Evolutionary conservation across 257 asterid genomes (phyloP), one percentile per base, ranked within the genome.

Genomic region (Capsicum rhomboideum): DNA sequence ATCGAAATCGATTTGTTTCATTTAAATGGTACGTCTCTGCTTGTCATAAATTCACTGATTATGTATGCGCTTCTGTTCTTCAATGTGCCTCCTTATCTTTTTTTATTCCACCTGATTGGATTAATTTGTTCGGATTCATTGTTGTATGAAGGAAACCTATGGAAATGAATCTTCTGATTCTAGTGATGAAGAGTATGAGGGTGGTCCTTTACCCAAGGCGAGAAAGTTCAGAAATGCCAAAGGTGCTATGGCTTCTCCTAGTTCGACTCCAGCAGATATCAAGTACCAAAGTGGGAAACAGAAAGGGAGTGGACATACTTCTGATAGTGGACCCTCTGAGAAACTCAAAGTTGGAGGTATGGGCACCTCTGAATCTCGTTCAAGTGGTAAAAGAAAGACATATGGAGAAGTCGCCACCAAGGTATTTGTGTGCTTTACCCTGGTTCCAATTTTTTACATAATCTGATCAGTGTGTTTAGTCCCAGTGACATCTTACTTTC

Each of bases 171-270:
- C 94, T 85, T 92, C 99, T 72, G 99, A 93, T 86, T 95, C 99
- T 80, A 93, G 98, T 44, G 98, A 95, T 59, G 98, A 95, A 88
- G 99, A 93, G 86, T 97, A 84, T 89, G 92, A 87, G 72, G 95
- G 89, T 88, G 59, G 87, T 80, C 77, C 86, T 31, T 71, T 84
- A 84, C 84, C 61, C 72, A 95, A 92, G 93, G 91, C 88, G 84
- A 89, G 88, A 84, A 92, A 84, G 84, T 87, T 55, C 53, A 66
- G 72, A 80, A 37, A 79, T 49, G 87, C 87, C 80, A 92, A 88
- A 85, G 80, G 88, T 84, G 87, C 80, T 87, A 68, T 13, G 64
- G 55, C 74, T 46, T 85, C 92, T 66, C 67, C 87, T 37, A 23
- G 82, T 74, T 58, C 71, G 52, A 81, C 90, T 86, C 89, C 85